Base-by-base conservation (phyloP, 768 basidiomycete species). In the Phylloporus arenicola region DNA sequence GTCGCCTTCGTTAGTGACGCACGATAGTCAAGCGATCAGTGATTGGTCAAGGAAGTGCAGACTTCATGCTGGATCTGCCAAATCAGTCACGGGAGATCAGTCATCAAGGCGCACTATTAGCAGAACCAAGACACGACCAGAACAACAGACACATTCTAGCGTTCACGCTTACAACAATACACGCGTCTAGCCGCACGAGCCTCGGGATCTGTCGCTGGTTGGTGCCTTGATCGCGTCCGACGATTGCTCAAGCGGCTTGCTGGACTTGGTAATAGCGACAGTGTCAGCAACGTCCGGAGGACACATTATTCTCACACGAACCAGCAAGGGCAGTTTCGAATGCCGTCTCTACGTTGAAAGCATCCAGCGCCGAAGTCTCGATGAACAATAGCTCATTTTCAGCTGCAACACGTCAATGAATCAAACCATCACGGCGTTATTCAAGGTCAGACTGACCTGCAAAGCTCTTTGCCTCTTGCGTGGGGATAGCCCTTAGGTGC, bases 321-420 rank as follows among this genome's bases (percentile, higher is more conserved):
- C 93, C 93, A 40, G 88, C 84, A 54, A 99, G 78, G 64, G 97
- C 97, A 51, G 83, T 92, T 70, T 97, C 92, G 84, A 99, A 99
- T 43, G 95, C 96, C 50, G 80, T 74, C 73, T 98, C 96, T 71
- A 99, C 95, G 73, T 97, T 96, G 45, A 92, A 94, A 61, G 95
- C 92, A 83, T 99, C 96, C 81, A 98, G 85, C 74, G 95, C 95
- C 64, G 95, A 99, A 53, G 95, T 99, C 78, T 99, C 95, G 58
- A 99, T 95, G 78, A 95, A 95, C 48, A 87, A 90, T 59, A 97
- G 71, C 22, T 84, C 84, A 63, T 94, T 92, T 73, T 95, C 92
- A 60, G 87, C 92, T 91, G 61, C 22, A 45, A 34, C 2, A 13
- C 2, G 29, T 30, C 29, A 34, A 2, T 30, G 30, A 10, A 10